These are phyloP conservation scores for Solanum bulbocastanum DNA, from an alignment of 257 asterid species.

Conservation along the genomic window DNA sequence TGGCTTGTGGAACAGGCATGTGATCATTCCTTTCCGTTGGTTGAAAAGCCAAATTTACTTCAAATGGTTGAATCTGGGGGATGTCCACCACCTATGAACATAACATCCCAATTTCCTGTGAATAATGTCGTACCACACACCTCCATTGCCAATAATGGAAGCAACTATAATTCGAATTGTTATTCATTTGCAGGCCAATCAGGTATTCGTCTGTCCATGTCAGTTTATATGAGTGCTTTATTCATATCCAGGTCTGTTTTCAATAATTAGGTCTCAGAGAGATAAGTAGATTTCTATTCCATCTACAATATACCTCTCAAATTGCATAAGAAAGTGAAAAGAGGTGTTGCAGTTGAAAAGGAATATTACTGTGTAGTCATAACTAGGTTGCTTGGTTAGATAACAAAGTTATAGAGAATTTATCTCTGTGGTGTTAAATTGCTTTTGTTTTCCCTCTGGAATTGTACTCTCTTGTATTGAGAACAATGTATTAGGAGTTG, in stretches of 20 bases:
- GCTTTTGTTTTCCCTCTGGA: background rate
- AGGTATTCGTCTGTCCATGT: constrained; percentile 21
- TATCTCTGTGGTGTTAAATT: background rate
- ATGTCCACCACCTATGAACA: constrained; percentile 24
- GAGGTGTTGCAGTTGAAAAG: background rate
- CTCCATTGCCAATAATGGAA: constrained; percentile 6
- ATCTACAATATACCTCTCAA: background rate
- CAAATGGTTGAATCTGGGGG: constrained; percentile 40
- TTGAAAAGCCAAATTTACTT: constrained; percentile 28
- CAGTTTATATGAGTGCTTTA: background rate
- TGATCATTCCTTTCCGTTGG: constrained; percentile 14
- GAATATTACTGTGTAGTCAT: background rate
- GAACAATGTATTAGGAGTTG: background rate
- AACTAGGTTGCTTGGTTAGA: background rate
- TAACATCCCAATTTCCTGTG: constrained; percentile 33
- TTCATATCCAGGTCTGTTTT: background rate
- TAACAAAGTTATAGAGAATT: background rate
- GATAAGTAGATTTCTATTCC: background rate
- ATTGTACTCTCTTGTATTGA: background rate
- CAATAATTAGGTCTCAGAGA: background rate
- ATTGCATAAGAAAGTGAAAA: background rate
- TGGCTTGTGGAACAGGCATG: constrained; percentile 42
- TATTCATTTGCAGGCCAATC: constrained; percentile 45
- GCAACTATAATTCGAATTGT: constrained; percentile 30
- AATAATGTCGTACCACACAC: constrained; percentile 36